These are phyloP conservation scores for Russula emetica DNA, from an alignment of 768 basidiomycete species.

Conservation along the genomic window DNA sequence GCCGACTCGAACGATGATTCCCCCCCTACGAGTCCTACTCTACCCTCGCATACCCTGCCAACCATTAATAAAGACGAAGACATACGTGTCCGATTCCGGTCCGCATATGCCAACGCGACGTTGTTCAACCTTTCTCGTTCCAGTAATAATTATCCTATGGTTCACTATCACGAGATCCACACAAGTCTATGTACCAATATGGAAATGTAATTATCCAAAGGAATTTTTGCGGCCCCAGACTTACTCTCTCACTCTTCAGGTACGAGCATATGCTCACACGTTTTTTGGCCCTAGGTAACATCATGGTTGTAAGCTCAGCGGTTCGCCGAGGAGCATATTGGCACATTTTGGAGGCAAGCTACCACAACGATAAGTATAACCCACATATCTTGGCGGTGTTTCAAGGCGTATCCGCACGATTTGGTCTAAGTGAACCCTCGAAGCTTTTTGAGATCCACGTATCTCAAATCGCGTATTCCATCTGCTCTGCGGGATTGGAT, in stretches of 20 bases:
- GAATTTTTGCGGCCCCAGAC: neutral
- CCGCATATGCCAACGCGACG: conserved; percentile 53
- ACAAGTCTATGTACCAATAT: conserved; percentile 43
- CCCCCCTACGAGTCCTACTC: conserved; percentile 2
- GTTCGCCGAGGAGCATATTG: conserved; percentile 81
- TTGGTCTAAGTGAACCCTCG: conserved; percentile 60
- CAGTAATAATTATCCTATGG: conserved; percentile 33
- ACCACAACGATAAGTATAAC: conserved; percentile 40
- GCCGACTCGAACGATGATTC: conserved; percentile 1
- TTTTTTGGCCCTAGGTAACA: conserved; percentile 65
- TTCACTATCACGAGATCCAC: conserved; percentile 48
- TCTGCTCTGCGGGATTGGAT: conserved; percentile 48
- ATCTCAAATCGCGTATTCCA: conserved; percentile 66
- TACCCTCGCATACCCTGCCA: conserved; percentile 48
- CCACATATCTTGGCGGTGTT: conserved; percentile 49
- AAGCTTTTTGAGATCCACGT: conserved; percentile 76
- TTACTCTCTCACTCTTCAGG: conserved; percentile 6
- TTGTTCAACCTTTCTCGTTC: conserved; percentile 50
- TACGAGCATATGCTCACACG: conserved; percentile 75
- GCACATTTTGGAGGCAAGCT: conserved; percentile 75
- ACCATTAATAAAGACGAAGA: conserved; percentile 63
- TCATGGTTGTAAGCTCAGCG: conserved; percentile 72
- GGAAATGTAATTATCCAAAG: conserved; percentile 43
- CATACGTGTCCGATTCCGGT: conserved; percentile 78
- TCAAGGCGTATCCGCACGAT: conserved; percentile 53